Evolutionary conservation across 2,329 filamentous ascomycete genomes (phyloP).

Genomic region (Diaporthe capsici): DNA sequence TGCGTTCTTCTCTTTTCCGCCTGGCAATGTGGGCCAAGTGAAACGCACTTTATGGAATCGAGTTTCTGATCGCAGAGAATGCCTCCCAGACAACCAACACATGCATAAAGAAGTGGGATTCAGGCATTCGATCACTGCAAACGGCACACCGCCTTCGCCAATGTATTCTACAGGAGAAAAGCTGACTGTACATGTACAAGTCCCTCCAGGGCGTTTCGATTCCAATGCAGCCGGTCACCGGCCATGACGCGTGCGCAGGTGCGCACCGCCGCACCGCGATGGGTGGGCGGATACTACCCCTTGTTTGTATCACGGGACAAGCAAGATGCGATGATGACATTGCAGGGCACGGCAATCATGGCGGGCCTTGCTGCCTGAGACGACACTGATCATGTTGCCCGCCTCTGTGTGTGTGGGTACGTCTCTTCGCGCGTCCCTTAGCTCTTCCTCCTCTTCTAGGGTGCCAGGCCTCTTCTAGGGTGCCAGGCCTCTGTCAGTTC

Average conservation of each 20-base stretch:
- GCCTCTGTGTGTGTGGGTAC: background rate
- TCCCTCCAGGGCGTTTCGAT: conserved; percentile 3
- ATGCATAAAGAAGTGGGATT: background rate
- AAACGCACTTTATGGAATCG: background rate
- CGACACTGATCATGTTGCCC: background rate
- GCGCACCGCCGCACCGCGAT: background rate
- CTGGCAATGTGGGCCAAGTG: background rate
- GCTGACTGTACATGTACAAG: conserved; percentile 34
- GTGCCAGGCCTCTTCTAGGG: background rate
- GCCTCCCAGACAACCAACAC: background rate
- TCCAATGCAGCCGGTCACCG: conserved; percentile 12
- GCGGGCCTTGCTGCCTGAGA: background rate
- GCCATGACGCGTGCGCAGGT: conserved; percentile 11
- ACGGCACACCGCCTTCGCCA: conserved; percentile 4
- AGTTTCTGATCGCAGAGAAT: background rate
- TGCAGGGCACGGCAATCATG: background rate
- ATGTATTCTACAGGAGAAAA: conserved; percentile 8
- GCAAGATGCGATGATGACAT: conserved; percentile 17
- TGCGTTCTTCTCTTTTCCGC: background rate
- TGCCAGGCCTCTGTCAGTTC: background rate
- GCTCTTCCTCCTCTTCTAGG: background rate
- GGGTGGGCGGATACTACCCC: background rate
- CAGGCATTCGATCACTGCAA: background rate
- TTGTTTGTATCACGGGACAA: background rate
- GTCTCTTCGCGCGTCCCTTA: background rate